Evolutionary conservation across 495 filamentous ascomycete species (phyloP), one percentile per base, ranked within the genome.

Genomic region (Daldinia concentrica): DNA sequence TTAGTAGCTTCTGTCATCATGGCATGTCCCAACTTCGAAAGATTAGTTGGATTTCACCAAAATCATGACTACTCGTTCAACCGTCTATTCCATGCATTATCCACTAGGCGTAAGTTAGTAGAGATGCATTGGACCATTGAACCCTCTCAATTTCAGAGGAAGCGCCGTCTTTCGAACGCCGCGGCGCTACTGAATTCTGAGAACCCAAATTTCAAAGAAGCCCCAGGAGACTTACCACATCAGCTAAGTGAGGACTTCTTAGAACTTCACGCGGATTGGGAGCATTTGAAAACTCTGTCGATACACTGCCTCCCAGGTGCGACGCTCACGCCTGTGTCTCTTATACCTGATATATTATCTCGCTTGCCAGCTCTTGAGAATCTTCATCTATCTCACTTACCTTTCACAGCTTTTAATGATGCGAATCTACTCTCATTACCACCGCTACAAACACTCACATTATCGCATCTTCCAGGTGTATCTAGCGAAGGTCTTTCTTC

Each of bases 11-110:
- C 92, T 6, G 80, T 98, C 29, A 87, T 97, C 30, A 94, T 94
- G 90, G 82, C 90, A 5, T 97, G 93, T 75, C 92, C 92, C 9
- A 95, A 95, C 75, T 80, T 98, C 41, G 92, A 97, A 75, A 83
- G 86, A 45, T 79, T 97, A 17, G 78, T 89, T 36, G 93, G 93
- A 2, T 87, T 90, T 68, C 88, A 91, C 73, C 86, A 90, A 7
- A 82, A 86, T 7, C 93, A 93, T 74, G 84, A 88, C 55, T 90
- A 93, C 74, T 84, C 88, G 48, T 93, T 91, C 69, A 90, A 91
- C 73, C 90, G 92, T 41, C 77, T 94, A 8, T 90, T 90, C 19
- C 88, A 95, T 74, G 92, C 93, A 1, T 79, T 98, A 48, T 93
- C 93, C 1, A 93, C 92, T 1, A 83, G 93, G 32, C 85, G 80